Conservation (phyloP, 2,329 filamentous ascomycete genomes). For the Pseudogymnoascus verrucosus region DNA sequence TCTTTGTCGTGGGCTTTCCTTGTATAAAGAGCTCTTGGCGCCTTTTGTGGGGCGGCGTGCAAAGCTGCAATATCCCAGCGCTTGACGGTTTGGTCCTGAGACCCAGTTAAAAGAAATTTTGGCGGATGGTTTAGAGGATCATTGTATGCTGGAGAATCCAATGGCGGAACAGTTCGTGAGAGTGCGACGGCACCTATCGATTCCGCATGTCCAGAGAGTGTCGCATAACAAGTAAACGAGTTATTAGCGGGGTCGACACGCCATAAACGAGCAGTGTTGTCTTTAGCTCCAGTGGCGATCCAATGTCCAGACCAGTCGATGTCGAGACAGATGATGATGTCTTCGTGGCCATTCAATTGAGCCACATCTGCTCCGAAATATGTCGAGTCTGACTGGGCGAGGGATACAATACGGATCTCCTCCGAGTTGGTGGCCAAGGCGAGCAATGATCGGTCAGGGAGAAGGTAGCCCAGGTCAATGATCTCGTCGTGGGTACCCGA, state of each 20-base stretch:
- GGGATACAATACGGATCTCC: slow-evolving; percentile 78
- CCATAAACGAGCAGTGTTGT: slow-evolving; percentile 91
- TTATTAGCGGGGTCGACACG: slow-evolving; percentile 67
- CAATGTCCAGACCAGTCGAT: slow-evolving; percentile 96
- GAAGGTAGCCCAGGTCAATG: slow-evolving; percentile 83
- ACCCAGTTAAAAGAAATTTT: slow-evolving; percentile 79
- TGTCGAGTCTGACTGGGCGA: slow-evolving; percentile 35
- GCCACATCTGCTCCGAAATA: slow-evolving; percentile 90
- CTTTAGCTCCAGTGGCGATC: slow-evolving; percentile 93
- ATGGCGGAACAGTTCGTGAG: slow-evolving; percentile 59
- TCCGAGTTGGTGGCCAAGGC: slow-evolving; percentile 94
- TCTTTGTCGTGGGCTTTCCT: slow-evolving; percentile 97
- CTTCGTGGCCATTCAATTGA: slow-evolving; percentile 79
- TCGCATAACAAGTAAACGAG: slow-evolving; percentile 71
- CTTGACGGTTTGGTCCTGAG: slow-evolving; percentile 92
- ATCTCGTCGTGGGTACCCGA: slow-evolving; percentile 97
- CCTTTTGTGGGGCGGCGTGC: slow-evolving; percentile 39
- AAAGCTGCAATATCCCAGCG: slow-evolving; percentile 70
- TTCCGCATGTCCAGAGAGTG: slow-evolving; percentile 87
- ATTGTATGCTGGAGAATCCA: slow-evolving; percentile 60
- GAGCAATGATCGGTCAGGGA: slow-evolving; percentile 70
- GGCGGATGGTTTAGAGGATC: slow-evolving; percentile 75
- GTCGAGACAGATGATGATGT: slow-evolving; percentile 92
- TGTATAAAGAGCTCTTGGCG: slow-evolving; percentile 67
- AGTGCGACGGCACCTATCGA: slow-evolving; percentile 85